Base-by-base conservation (phyloP, 164 flowering plant species). In the Macadamia tetraphylla region DNA sequence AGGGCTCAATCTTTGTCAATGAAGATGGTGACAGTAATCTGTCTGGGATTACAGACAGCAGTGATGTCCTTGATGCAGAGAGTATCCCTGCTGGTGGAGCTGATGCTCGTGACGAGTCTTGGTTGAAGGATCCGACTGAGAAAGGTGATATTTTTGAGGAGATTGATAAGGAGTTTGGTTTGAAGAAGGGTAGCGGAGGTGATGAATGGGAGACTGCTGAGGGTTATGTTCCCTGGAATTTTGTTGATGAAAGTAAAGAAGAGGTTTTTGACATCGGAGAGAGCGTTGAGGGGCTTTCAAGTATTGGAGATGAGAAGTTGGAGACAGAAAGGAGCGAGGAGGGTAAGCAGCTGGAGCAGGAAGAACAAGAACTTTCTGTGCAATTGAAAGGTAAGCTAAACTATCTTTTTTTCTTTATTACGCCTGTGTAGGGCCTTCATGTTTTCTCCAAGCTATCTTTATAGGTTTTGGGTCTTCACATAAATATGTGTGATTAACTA, bases 161-260 rank as follows among this genome's bases (percentile, higher is more conserved):
- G 6, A 64, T 66, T 17, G 75, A 74, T 30, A 62, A 71, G 57
- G 70, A 65, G 57, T 68, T 60, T 48, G 73, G 46, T 56, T 32
- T 64, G 30, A 60, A 59, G 49, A 55, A 58, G 63, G 56, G 10
- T 12, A 70, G 18, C 15, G 51, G 40, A 29, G 61, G n/a, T 23
- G 72, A 67, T 48, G 76, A 65, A n/a, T 73, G 76, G 80, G 65
- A 67, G 61, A 67, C 69, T 9, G 74, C 71, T 1, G 70, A 65
- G 49, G 73, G 77, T 7, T 74, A 62, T 66, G 63, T 52, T 58
- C 73, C 77, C 0, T 78, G 80, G 80, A 78, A 56, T 53, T 69
- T 78, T 32, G 80, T 29, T 9, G 75, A 64, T 13, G 77, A 74
- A 11, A 72, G 46, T 51, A 60, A 68, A 31, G 70, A 58, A 29